Evolutionary conservation across 1,139 yeast species (phyloP), one percentile per base, ranked within the genome.

Genomic region (Suhomyces atakaporum): DNA sequence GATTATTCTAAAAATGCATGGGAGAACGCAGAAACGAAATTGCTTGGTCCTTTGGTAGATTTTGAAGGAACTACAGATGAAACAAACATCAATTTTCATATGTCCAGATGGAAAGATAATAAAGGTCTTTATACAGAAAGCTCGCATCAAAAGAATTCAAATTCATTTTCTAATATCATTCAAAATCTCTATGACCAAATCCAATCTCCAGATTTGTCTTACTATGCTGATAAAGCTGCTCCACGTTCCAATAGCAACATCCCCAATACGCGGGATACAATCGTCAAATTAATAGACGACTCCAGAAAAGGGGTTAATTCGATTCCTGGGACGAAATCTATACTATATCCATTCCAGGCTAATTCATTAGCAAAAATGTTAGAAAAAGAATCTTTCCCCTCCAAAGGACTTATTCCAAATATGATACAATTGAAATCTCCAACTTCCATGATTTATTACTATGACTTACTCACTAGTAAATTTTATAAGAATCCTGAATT

Each of bases 321-420:
- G 3, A 60, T 79, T 2, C 55, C 60, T 1, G 88, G 87, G 0
- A 61, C 82, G 31, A 66, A 57, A 29, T 71, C 84, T 11, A 44
- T 49, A 1, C 58, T 81, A 7, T 81, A 80, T 49, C 69, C 70
- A 4, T 82, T 79, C 46, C 89, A 82, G 51, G 55, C 69, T 8
- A 69, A 74, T 35, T 79, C 88, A 0, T 63, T 81, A 2, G 67
- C 75, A 5, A 75, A 73, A 44, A 82, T 82, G 88, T 54, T 72
- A 20, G 73, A 71, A 39, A 69, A 66, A 46, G 89, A 82, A 49
- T 51, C 71, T 0, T 30, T 47, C 1, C 61, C 69, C 1, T 47
- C 46, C 9, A 53, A 52, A 13, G 56, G 61, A 5, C 37, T 69
- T 0, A 62, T 74, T 31, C 84, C 87, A 0, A 67, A 73, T 40